phyloP scores from a whole-genome alignment of 1,284 basidiomycete species.

The Sporisorium exsertum region DNA sequence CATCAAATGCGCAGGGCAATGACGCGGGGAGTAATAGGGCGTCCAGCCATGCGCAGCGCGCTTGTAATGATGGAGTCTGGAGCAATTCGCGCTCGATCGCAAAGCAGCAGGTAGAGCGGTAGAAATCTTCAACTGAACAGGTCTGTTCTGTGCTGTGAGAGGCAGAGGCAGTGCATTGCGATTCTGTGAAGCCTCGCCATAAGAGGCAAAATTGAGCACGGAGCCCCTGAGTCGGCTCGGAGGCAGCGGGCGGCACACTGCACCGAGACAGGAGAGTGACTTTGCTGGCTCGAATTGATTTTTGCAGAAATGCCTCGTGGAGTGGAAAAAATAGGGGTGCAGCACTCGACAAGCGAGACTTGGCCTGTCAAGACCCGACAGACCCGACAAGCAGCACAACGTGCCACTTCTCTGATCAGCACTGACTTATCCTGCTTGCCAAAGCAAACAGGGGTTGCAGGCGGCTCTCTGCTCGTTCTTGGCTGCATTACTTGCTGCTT shows the following conservation, averaged over 20 bases:
- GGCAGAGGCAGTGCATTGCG: too few relatives aligned
- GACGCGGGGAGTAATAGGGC: too few relatives aligned
- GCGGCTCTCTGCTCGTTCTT: not conserved
- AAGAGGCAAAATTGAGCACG: not conserved
- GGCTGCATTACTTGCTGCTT: too few relatives aligned
- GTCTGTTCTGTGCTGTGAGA: too few relatives aligned
- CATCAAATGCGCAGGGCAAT: not conserved
- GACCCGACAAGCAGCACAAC: not conserved
- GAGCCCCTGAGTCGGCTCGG: constrained; percentile 7
- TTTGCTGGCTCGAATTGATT: not conserved
- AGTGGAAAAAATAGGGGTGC: not conserved
- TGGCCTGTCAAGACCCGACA: not conserved
- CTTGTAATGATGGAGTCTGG: too few relatives aligned
- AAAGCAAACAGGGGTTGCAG: not conserved
- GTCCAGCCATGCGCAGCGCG: not conserved
- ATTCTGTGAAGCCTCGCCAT: too few relatives aligned
- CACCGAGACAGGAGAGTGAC: too few relatives aligned
- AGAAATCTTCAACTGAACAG: too few relatives aligned
- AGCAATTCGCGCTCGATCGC: too few relatives aligned
- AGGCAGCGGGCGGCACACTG: not conserved
- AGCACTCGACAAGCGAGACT: not conserved
- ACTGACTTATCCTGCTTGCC: not conserved
- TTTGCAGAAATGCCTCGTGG: not conserved
- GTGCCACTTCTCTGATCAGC: not conserved
- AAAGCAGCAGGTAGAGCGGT: too few relatives aligned